Conservation (phyloP, 1,284 basidiomycete genomes). For the Microbotryum silenes-acaulis region DNA sequence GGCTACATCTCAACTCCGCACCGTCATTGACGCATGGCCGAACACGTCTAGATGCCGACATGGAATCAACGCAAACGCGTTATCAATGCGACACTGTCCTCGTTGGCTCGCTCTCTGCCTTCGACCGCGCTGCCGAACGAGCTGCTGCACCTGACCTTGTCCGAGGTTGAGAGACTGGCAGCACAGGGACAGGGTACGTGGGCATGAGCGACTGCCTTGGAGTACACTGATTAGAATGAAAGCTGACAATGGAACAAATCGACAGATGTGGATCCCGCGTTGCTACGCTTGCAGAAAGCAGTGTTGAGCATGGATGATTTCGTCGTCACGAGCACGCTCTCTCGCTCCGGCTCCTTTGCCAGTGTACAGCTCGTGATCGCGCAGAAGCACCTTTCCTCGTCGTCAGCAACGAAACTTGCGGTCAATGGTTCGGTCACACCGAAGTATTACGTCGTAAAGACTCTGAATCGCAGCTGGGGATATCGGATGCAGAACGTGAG, state of each 20-base stretch:
- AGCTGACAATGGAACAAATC: no score
- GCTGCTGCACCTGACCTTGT: constrained; percentile 14
- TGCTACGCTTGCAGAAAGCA: not conserved
- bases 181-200: not conserved
- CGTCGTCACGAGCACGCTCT: constrained; percentile 7
- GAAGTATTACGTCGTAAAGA: constrained; percentile 16
- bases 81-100: not conserved
- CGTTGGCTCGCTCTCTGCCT: not conserved
- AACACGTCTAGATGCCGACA: not conserved
- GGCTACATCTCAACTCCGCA: no score
- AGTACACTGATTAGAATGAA: no score
- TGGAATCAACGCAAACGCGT: constrained; percentile 1
- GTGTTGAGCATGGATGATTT: constrained; percentile 1
- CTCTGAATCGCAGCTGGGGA: constrained; percentile 23
- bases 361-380: constrained; percentile 16
- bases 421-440: not conserved
- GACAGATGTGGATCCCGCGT: not conserved
- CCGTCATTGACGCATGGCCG: no score
- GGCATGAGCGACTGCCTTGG: not conserved
- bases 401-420: not conserved
- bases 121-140: not conserved
- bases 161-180: not conserved
- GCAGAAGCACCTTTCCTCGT: not conserved
- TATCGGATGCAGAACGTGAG: constrained; percentile 26
- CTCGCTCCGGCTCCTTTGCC: constrained; percentile 12